Conservation (phyloP, 2,329 filamentous ascomycete species). For the Fusarium sp. region DNA sequence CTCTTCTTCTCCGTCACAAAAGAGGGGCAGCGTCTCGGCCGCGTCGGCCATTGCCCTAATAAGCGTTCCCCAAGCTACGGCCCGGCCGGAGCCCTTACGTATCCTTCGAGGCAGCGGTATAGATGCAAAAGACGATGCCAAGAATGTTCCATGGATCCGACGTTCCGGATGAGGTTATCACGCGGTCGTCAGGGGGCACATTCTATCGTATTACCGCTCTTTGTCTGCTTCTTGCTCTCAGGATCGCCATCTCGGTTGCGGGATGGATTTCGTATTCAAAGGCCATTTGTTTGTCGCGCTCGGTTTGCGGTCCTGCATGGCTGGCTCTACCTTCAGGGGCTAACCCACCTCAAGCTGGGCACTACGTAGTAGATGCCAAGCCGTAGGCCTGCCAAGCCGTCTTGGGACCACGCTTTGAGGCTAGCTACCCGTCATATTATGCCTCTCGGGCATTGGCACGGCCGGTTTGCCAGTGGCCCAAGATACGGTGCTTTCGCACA, state of each 20-base stretch:
- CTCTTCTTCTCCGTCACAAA: conserved; percentile 12
- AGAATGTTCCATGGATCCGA: conserved; percentile 2
- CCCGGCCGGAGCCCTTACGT: conserved; percentile 18
- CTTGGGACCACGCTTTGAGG: conserved; percentile 2
- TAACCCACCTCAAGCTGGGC: conserved; percentile 9
- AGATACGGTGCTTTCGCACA: conserved; percentile 32
- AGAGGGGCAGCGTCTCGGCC: conserved; percentile 30
- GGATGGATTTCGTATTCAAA: conserved; percentile 34
- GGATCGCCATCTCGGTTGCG: conserved; percentile 8
- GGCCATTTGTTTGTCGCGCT: neutral
- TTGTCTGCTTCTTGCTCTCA: neutral
- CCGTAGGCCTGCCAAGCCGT: conserved; percentile 28
- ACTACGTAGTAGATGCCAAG: conserved; percentile 34
- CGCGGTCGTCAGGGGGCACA: neutral
- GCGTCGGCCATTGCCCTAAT: conserved; percentile 24
- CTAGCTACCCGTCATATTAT: conserved; percentile 31
- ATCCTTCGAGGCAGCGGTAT: neutral
- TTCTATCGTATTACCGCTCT: conserved; percentile 13
- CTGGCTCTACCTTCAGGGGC: conserved; percentile 9
- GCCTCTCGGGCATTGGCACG: conserved; percentile 36
- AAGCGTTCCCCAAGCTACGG: conserved; percentile 21
- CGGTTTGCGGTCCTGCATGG: neutral
- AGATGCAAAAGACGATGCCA: conserved; percentile 2
- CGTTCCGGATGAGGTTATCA: conserved; percentile 22
- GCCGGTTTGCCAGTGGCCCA: conserved; percentile 25